These are phyloP conservation scores for Rhytidiadelphus loreus DNA, from an alignment of 225 moss, liverwort and hornwort species.

Conservation along the genomic window DNA sequence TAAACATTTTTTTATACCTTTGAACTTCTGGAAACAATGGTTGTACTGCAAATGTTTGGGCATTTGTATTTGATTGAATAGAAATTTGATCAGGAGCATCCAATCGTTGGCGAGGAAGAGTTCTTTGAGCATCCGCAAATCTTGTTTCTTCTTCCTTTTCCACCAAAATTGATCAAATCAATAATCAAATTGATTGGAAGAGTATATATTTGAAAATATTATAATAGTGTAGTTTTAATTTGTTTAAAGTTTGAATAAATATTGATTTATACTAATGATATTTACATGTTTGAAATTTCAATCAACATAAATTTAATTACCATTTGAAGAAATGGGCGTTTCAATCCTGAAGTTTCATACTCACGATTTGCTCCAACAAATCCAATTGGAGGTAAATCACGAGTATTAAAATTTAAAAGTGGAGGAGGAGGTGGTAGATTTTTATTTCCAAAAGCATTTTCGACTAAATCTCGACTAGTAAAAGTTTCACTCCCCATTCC, in stretches of 20 bases:
- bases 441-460: not conserved
- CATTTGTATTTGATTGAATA: slow-evolving; percentile 11
- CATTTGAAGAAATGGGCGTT: slow-evolving; percentile 14
- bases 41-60: slow-evolving; percentile 24
- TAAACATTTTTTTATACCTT: not conserved
- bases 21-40: slow-evolving; percentile 7
- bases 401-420: slow-evolving; percentile 6
- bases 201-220: not conserved
- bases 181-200: not conserved
- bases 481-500: not conserved
- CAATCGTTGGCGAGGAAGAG: slow-evolving; percentile 25
- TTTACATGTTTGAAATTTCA: not conserved
- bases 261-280: no score
- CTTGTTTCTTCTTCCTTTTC: slow-evolving; percentile 36
- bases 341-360: slow-evolving; percentile 21
- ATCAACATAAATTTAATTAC: not conserved
- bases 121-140: slow-evolving; percentile 21
- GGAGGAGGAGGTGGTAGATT: slow-evolving; percentile 20
- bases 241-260: not conserved
- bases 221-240: not conserved
- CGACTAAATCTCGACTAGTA: not conserved
- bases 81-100: slow-evolving; percentile 26
- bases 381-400: slow-evolving; percentile 10
- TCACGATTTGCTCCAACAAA: not conserved
- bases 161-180: not conserved